Evolutionary conservation across 148 eudicot genomes (phyloP), one percentile per base, ranked within the genome.

Genomic region (Agrostemma githago): DNA sequence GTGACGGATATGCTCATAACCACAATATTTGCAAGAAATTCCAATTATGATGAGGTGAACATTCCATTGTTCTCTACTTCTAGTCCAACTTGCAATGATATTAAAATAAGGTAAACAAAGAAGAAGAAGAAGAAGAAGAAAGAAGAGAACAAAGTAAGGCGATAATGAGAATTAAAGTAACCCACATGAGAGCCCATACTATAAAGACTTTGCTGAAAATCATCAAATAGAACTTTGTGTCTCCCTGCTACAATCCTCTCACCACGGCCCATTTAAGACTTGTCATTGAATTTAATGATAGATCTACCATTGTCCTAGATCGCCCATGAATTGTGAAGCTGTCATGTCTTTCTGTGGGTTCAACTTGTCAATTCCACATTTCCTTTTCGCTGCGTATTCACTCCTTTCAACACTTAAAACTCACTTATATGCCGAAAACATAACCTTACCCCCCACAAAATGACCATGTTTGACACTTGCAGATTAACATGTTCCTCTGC

Each of bases 141-240:
- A 1, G 1, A 26, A 1, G 1, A 26, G 34, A 26, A 63, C 53
- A 38, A 56, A 74, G 71, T 71, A 68, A 21, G 62, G 51, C 77
- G 43, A 57, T 21, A 48, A 51, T 71, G 79, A 76, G 74, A 79
- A 81, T 51, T 73, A 72, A 82, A 83, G 82, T 61, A 88, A 78
- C 84, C 89, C 96, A 90, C 83, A 88, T 88, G 96, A 85, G 82
- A 62, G 70, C 82, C 96, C 96, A 90, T 88, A 72, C 88, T 78
- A 85, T 76, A 60, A 60, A 34, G 21, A 43, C 46, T 43, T 0
- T 26, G 34, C 60, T 59, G 6, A n/a, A 20, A 61, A 61, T 61
- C 64, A 61, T 61, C 64, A 61, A 20, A 20, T 14, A 48, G 54
- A 61, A 61, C 64, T 9, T 61, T 61, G 72, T 83, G 82, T 75